phyloP scores from a whole-genome alignment of 805 yeast species.

The Pichia phayaonensis region DNA sequence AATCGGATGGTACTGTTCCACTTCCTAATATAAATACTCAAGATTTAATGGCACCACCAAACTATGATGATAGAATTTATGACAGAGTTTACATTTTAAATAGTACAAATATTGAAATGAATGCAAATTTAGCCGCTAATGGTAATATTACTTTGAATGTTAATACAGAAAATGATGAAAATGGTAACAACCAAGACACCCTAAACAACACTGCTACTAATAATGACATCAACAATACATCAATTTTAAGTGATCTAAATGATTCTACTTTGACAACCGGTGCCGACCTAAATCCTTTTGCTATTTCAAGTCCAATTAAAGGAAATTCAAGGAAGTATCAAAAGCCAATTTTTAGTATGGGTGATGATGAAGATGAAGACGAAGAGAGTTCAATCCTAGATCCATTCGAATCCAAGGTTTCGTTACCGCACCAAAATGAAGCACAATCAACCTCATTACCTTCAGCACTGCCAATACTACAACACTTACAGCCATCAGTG shows the following conservation, averaged over 20 bases:
- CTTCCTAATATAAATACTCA: constrained; percentile 26
- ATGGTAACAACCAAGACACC: not conserved
- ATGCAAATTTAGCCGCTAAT: not conserved
- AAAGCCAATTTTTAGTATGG: constrained; percentile 25
- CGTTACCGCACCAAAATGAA: not conserved
- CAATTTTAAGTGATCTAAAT: not conserved
- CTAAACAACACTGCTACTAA: not conserved
- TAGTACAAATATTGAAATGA: constrained; percentile 20
- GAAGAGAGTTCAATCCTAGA: not conserved
- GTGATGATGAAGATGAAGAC: constrained; percentile 20
- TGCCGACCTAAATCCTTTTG: not conserved
- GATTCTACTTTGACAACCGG: not conserved
- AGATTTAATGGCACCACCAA: constrained; percentile 71
- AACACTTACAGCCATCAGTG: not conserved
- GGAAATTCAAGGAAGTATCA: not conserved
- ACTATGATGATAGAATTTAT: constrained; percentile 72
- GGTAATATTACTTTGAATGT: not conserved
- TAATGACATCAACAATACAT: not conserved
- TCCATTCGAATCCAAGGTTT: not conserved
- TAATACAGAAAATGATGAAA: not conserved
- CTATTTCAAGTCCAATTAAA: not conserved
- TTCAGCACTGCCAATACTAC: not conserved
- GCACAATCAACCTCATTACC: not conserved
- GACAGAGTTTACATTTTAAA: constrained; percentile 48
- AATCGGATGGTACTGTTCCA: constrained; percentile 7